These are phyloP conservation scores for Priceomyces castillae DNA, from an alignment of 805 yeast species.

Conservation along the genomic window DNA sequence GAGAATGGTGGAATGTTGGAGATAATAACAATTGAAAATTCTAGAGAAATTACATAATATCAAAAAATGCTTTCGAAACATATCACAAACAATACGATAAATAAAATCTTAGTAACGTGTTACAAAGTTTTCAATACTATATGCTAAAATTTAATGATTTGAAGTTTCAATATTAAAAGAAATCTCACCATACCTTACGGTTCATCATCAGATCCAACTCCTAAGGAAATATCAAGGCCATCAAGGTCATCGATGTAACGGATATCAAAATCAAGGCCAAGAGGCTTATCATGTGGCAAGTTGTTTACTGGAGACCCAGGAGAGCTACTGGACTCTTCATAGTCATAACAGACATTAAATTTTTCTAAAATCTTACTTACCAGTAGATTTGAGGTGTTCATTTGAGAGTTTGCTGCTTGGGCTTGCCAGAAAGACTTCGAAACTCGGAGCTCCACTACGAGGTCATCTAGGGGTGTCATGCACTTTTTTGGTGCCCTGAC, in stretches of 20 bases:
- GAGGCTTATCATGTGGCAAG: not conserved
- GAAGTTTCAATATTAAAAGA: no score
- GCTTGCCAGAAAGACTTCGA: conserved; percentile 3
- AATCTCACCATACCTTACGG: no score
- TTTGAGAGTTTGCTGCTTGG: not conserved
- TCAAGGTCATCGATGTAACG: not conserved
- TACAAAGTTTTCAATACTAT: no score
- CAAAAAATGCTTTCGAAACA: not conserved
- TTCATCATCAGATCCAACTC: conserved; percentile 1
- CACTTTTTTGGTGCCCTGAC: conserved; percentile 7
- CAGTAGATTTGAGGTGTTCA: not conserved
- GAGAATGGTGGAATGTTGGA: no score
- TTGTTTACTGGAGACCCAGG: not conserved
- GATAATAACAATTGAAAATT: no score
- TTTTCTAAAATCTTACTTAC: not conserved
- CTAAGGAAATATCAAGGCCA: not conserved
- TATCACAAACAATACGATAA: no score
- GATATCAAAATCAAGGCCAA: not conserved
- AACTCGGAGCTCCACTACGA: conserved; percentile 1
- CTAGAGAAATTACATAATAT: no score
- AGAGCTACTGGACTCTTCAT: not conserved
- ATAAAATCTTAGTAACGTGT: no score
- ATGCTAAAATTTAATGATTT: no score
- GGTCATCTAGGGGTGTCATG: conserved; percentile 4
- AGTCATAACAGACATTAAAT: not conserved